phyloP scores from a whole-genome alignment of 176 grass and related monocot genomes.

The Carex parvula region DNA sequence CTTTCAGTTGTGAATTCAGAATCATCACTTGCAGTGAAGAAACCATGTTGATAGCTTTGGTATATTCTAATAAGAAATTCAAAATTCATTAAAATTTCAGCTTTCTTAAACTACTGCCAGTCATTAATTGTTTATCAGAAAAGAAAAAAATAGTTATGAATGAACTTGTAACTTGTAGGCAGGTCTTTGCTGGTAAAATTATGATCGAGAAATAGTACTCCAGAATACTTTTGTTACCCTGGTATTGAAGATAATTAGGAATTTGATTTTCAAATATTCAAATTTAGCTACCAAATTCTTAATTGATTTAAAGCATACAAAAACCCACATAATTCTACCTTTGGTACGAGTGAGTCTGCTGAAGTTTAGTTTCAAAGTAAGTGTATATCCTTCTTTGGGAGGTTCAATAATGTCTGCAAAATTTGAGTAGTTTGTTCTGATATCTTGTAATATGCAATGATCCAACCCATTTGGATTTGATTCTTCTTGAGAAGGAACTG shows the following conservation, averaged over 20 bases:
- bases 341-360: constrained; percentile 37
- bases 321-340: constrained; percentile 27
- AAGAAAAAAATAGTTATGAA: not conserved
- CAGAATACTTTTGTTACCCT: not conserved
- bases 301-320: not conserved
- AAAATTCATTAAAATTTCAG: not conserved
- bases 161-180: not conserved
- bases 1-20: constrained; percentile 67
- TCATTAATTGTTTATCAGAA: not conserved
- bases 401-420: constrained; percentile 62
- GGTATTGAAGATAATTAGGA: not conserved
- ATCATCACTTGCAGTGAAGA: constrained; percentile 60
- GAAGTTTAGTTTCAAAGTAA: constrained; percentile 87
- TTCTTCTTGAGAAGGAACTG: constrained; percentile 40
- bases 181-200: not conserved
- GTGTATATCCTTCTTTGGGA: constrained; percentile 45
- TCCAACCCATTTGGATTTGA: constrained; percentile 34
- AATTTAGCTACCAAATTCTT: not conserved
- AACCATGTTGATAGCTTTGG: constrained; percentile 48
- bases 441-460: constrained; percentile 55
- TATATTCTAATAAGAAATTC: constrained; percentile 38
- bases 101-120: not conserved
- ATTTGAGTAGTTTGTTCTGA: constrained; percentile 36
- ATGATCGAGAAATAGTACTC: not conserved
- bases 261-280: not conserved